phyloP scores from a whole-genome alignment of 345 rosid species.

The Populus alba region DNA sequence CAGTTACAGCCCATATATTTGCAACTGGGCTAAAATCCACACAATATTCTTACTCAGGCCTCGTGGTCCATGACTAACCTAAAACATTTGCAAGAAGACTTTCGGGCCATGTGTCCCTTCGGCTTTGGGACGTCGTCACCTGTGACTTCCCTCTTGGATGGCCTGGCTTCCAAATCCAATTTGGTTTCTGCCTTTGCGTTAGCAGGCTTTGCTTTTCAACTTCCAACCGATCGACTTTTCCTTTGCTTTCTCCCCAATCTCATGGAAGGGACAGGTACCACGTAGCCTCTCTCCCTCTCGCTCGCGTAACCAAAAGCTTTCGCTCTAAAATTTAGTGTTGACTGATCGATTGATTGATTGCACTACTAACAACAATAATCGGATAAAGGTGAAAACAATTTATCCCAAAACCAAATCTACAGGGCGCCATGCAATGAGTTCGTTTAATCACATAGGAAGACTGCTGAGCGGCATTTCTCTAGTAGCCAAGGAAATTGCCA shows the following conservation, averaged over 20 bases:
- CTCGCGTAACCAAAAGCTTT: background rate
- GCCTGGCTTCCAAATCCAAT: too few relatives aligned
- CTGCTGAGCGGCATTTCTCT: slow-evolving; percentile 64
- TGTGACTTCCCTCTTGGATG: too few relatives aligned
- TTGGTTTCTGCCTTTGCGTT: too few relatives aligned
- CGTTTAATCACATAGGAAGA: slow-evolving; percentile 57
- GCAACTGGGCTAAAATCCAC: background rate
- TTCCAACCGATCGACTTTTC: too few relatives aligned
- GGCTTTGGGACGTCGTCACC: too few relatives aligned
- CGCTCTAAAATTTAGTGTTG: background rate
- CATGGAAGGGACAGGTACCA: background rate
- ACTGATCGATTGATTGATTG: too few relatives aligned
- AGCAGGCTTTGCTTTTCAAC: too few relatives aligned
- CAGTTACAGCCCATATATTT: background rate
- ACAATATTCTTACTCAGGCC: background rate
- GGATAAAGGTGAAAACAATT: background rate
- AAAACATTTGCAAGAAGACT: background rate
- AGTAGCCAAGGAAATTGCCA: slow-evolving; percentile 66
- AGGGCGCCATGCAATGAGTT: slow-evolving; percentile 38
- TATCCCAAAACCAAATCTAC: background rate
- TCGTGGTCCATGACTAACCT: too few relatives aligned
- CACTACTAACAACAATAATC: background rate
- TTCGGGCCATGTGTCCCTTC: background rate
- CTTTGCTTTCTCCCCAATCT: background rate
- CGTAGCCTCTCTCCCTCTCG: background rate